Evolutionary conservation across 1,284 basidiomycete species (phyloP).

Genomic region (Fomitopsis palustris): DNA sequence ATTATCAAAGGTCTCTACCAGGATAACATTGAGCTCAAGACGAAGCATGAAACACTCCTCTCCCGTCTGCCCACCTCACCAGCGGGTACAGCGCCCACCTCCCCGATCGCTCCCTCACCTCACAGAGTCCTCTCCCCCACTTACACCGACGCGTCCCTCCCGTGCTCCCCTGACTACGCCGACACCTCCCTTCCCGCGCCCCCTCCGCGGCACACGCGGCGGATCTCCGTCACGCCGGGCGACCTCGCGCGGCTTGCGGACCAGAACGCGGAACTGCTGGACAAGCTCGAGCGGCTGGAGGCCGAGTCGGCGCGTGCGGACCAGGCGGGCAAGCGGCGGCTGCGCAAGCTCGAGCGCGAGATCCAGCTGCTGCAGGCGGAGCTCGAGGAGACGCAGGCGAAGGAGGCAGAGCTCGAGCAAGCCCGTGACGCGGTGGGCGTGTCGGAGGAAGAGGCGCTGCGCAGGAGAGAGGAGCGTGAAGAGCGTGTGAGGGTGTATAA

Average conservation of each 20-base stretch:
- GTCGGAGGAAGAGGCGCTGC: constrained; percentile 28
- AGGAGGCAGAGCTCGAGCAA: constrained; percentile 67
- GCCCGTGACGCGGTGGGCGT: constrained; percentile 40
- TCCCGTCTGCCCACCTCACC: constrained; percentile 45
- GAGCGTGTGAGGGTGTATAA: constrained; percentile 45
- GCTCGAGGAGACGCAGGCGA: constrained; percentile 65
- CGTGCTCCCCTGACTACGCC: constrained; percentile 32
- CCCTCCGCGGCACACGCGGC: constrained; percentile 40
- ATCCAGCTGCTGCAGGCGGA: constrained; percentile 66
- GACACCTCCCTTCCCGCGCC: constrained; percentile 21
- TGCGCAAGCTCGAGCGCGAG: constrained; percentile 76
- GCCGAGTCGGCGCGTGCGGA: constrained; percentile 65
- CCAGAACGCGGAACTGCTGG: constrained; percentile 76
- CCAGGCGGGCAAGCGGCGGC: constrained; percentile 59
- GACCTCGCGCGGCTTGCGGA: constrained; percentile 71
- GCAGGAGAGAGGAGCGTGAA: constrained; percentile 53
- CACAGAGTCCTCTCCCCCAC: constrained; percentile 22
- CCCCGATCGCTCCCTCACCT: constrained; percentile 15
- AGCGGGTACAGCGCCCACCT: constrained; percentile 18
- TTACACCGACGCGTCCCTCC: constrained; percentile 29
- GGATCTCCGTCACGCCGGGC: constrained; percentile 62
- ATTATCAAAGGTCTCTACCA: constrained; percentile 68
- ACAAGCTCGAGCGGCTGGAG: constrained; percentile 73
- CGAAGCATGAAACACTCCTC: constrained; percentile 64
- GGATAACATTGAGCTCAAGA: constrained; percentile 64